Conservation (phyloP, 768 basidiomycete genomes). For the Galerina sulciceps region DNA sequence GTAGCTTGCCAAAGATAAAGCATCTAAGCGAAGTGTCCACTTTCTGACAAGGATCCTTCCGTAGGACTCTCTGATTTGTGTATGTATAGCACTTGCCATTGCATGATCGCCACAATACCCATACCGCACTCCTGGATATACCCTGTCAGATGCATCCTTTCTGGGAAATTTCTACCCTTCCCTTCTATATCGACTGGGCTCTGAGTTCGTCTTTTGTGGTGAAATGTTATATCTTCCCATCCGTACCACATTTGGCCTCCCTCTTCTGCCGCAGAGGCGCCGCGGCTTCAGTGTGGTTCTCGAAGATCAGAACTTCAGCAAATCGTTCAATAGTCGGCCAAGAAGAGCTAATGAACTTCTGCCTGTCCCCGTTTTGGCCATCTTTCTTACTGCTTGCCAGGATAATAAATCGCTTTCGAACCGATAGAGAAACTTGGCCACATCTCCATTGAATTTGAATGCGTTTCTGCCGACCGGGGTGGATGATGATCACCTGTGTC, state of each 20-base stretch:
- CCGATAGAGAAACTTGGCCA: neutral
- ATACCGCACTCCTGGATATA: slow-evolving; percentile 17
- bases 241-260: slow-evolving; percentile 1
- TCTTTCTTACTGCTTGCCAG: neutral
- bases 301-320: slow-evolving; percentile 35
- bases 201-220: slow-evolving; percentile 1
- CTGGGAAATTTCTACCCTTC: slow-evolving; percentile 25
- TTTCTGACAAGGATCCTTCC: slow-evolving; percentile 14
- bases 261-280: slow-evolving; percentile 36
- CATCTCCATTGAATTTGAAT: no score
- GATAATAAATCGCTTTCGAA: neutral
- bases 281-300: slow-evolving; percentile 34
- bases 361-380: slow-evolving; percentile 1
- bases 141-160: slow-evolving; percentile 8
- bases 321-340: slow-evolving; percentile 20
- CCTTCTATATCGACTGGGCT: neutral
- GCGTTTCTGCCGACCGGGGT: no score
- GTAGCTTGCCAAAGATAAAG: slow-evolving; percentile 30
- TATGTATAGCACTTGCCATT: slow-evolving; percentile 54
- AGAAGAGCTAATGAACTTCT: slow-evolving; percentile 3
- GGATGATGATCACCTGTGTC: no score
- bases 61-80: slow-evolving; percentile 68
- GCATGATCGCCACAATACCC: slow-evolving; percentile 31
- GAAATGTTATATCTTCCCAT: slow-evolving; percentile 11
- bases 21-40: slow-evolving; percentile 13